Conservation (phyloP, 345 rosid genomes). For the Euphorbia tirucalli region DNA sequence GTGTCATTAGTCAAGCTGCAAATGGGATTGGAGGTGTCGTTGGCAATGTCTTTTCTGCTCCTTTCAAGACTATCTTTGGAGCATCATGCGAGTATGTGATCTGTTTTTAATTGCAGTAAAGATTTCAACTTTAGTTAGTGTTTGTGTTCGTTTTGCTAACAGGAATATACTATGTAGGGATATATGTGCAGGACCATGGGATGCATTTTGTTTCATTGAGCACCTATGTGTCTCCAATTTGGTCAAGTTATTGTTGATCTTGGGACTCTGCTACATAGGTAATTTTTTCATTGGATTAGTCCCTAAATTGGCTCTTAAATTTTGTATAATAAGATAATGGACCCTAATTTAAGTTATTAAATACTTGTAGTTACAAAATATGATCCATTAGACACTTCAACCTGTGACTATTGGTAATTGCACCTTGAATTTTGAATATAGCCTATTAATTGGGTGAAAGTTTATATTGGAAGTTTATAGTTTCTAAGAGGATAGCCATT, state of each 20-base stretch:
- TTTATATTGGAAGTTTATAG: too few species aligned
- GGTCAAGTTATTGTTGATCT: constrained; percentile 50
- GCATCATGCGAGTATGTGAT: constrained; percentile 50
- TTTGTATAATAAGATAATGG: too few species aligned
- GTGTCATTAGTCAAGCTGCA: constrained; percentile 48
- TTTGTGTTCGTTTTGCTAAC: not conserved
- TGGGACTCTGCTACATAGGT: constrained; percentile 61
- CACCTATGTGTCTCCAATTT: constrained; percentile 63
- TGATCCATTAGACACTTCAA: too few species aligned
- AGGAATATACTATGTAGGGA: constrained; percentile 40
- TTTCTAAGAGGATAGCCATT: too few species aligned
- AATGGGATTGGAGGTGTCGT: constrained; percentile 46
- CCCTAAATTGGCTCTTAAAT: not conserved
- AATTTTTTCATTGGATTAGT: constrained; percentile 7
- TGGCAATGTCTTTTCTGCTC: constrained; percentile 53
- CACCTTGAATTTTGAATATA: too few species aligned
- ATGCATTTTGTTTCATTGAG: constrained; percentile 68
- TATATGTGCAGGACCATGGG: constrained; percentile 71
- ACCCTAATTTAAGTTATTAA: too few species aligned
- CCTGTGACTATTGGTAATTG: too few species aligned
- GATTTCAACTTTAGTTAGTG: not conserved
- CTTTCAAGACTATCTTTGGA: constrained; percentile 55
- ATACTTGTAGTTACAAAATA: too few species aligned
- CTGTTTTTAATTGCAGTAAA: not conserved
- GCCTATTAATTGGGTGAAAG: too few species aligned